Base-by-base conservation (phyloP, 2,329 filamentous ascomycete genomes). In the Huntiella moniliformis region DNA sequence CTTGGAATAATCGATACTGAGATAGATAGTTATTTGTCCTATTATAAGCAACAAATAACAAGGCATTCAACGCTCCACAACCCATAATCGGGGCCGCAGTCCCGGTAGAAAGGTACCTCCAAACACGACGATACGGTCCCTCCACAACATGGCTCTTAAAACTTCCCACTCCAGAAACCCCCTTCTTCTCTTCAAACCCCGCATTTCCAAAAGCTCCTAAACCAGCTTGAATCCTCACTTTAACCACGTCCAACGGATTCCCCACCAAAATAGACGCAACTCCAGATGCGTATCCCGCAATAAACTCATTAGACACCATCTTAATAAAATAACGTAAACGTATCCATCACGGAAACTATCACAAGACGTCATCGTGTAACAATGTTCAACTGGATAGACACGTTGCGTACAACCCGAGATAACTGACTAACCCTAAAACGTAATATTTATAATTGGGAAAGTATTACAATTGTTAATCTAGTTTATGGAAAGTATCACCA, bases 41-140 rank as follows among this genome's bases (percentile, higher is more conserved):
- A 59, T 94, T 94, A 65, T 95, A 96, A 1, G 82, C 79, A 53
- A 88, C 75, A 62, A 94, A 95, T 15, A 95, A 75, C 12, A 95
- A 66, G 35, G 85, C 86, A 58, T 95, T 95, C 50, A 96, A 71
- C 15, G 83, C 85, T 51, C 88, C 88, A 61, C 94, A 94, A 53
- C 84, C 84, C 4, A 94, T 65, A 34, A 94, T 79, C 0, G 88
- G 88, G 33, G 86, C 86, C 17, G 87, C 81, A 8, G 82, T 76
- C 51, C 88, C 88, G 6, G 17, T 41, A 33, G 22, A 28, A 28
- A 28, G 22, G 8, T 28, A 28, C 22, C 6, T 28, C 22, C 22
- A 28, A 28, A 28, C 22, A 5, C 22, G 6, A 7, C 22, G 22
- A 28, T 28, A 28, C 6, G 22, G 22, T 1, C 22, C 22, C 2